Conservation (phyloP, 2,329 filamentous ascomycete species). For the Exophiala sp. region DNA sequence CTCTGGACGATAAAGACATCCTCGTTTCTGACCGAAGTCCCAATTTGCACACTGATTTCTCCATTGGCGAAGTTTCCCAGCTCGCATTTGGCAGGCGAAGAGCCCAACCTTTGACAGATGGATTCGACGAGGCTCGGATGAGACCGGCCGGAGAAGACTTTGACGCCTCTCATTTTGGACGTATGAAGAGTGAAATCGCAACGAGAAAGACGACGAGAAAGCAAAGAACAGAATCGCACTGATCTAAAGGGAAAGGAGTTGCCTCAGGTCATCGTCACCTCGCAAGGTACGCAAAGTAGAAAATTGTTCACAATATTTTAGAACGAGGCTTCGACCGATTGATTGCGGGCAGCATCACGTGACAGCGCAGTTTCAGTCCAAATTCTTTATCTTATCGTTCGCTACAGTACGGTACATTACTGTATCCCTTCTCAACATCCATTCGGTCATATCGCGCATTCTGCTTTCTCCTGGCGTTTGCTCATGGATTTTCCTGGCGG, state of each 20-base stretch:
- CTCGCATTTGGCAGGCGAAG: constrained; percentile 53
- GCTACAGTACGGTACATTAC: neutral
- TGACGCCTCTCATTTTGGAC: constrained; percentile 55
- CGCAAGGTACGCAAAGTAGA: neutral
- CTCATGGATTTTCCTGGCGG: constrained; percentile 15
- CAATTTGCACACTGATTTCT: constrained; percentile 63
- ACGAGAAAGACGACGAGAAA: neutral
- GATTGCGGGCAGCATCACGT: neutral
- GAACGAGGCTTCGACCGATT: neutral
- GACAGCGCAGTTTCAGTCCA: neutral
- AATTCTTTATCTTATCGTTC: neutral
- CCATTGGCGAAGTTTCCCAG: constrained; percentile 64
- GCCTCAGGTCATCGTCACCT: neutral
- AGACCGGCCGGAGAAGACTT: constrained; percentile 62
- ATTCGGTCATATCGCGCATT: constrained; percentile 22
- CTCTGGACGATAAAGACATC: constrained; percentile 99
- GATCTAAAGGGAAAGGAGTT: neutral
- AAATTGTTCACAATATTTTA: neutral
- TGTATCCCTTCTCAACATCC: constrained; percentile 15
- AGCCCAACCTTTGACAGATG: constrained; percentile 61
- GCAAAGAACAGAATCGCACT: neutral
- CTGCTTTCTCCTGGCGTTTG: constrained; percentile 9
- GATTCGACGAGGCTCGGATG: constrained; percentile 59
- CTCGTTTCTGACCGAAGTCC: constrained; percentile 77
- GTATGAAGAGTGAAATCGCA: neutral